A percentile compares a stretch with the other conserved stretches of the same genome.
These are phyloP conservation scores for Rubia peregrina DNA, from an alignment of 305 asterid species.

Conservation along the genomic window DNA sequence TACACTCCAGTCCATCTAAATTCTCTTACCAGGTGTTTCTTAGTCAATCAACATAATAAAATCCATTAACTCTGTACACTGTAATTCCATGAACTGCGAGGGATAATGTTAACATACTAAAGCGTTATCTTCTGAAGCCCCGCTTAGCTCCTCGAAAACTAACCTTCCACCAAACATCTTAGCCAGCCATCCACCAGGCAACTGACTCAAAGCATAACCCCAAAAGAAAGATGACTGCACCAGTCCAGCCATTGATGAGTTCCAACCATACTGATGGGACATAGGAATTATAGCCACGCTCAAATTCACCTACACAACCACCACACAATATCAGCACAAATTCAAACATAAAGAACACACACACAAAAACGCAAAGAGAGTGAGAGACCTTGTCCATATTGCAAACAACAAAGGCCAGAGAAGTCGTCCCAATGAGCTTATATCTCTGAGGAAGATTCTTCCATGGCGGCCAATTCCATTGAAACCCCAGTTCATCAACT, in stretches of 20 bases:
- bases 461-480: slow-evolving; percentile 83
- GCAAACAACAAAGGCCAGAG: slow-evolving; percentile 87
- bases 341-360: slow-evolving; percentile 4
- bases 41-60: background rate
- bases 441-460: slow-evolving; percentile 82
- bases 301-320: slow-evolving; percentile 69
- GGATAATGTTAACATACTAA: slow-evolving; percentile 17
- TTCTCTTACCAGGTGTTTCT: background rate
- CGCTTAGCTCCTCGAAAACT: slow-evolving; percentile 25
- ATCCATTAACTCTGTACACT: background rate
- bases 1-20: background rate
- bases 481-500: slow-evolving; percentile 37
- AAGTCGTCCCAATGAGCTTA: slow-evolving; percentile 85
- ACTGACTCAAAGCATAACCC: slow-evolving; percentile 98
- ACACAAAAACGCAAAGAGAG: background rate
- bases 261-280: slow-evolving; percentile 99
- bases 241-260: slow-evolving; percentile 86
- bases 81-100: background rate
- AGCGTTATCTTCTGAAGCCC: slow-evolving; percentile 9
- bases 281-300: slow-evolving; percentile 95
- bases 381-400: slow-evolving; percentile 87
- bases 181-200: slow-evolving; percentile 99
- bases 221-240: slow-evolving; percentile 99
- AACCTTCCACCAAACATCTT: slow-evolving; percentile 95
- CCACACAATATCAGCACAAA: slow-evolving; percentile 14